phyloP scores from a whole-genome alignment of 352 stramenopile species.

The Globisporangium paroecandrum region DNA sequence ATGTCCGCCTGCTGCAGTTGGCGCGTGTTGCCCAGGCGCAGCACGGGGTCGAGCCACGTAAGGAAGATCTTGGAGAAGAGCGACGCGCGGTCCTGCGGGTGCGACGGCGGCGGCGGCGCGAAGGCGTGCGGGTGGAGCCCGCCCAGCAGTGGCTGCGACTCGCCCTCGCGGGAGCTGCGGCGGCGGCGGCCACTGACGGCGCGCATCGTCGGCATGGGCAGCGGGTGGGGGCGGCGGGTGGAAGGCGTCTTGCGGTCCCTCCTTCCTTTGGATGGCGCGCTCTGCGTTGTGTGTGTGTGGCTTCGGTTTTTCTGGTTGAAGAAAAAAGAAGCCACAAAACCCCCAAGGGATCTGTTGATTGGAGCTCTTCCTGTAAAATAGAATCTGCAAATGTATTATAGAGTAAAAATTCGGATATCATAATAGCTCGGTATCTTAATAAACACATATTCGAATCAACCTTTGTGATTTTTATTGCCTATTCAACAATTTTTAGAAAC shows the following conservation, averaged over 20 bases:
- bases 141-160: conserved; percentile 31
- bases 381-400: neutral
- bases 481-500: neutral
- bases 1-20: conserved; percentile 41
- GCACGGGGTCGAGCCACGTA: conserved; percentile 43
- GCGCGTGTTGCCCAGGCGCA: conserved; percentile 33
- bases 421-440: neutral
- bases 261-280: neutral
- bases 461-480: neutral
- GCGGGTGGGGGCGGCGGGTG: neutral
- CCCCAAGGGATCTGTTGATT: neutral
- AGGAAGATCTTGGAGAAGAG: conserved; percentile 39
- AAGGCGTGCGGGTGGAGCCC: neutral
- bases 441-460: neutral
- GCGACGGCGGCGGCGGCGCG: conserved; percentile 25
- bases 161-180: conserved; percentile 6
- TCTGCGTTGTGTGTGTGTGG: neutral
- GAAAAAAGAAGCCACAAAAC: neutral
- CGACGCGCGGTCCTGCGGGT: conserved; percentile 43
- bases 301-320: conserved; percentile 1
- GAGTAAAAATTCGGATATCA: neutral
- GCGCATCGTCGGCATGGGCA: neutral
- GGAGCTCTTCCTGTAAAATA: neutral
- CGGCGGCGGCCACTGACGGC: conserved; percentile 1
- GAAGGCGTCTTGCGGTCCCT: neutral